Base-by-base conservation (phyloP, 2,329 filamentous ascomycete genomes). In the Fonsecaea pugnacius region DNA sequence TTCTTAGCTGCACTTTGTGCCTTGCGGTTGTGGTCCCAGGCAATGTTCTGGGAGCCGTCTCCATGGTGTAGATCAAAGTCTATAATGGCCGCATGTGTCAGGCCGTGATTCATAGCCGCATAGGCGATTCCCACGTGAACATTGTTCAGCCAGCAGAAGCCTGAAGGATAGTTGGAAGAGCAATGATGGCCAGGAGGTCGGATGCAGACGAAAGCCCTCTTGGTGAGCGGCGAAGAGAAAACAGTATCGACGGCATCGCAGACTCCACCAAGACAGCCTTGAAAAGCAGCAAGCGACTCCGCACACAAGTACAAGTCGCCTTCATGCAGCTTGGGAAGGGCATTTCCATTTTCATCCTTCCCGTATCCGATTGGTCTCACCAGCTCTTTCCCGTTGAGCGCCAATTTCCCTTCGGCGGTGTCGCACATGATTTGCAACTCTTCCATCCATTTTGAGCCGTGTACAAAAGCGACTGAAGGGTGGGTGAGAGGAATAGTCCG, bases 61-160 rank as follows among this genome's bases (percentile, higher is more conserved):
- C 92, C 92, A 72, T 96, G 92, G 72, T 96, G 92, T 24, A 96
- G 82, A 75, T 96, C 92, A 74, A 96, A 94, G 74, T 96, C 92
- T 69, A 96, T 87, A 67, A 96, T 98, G 10, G 92, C 95, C 0
- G 93, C 94, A 75, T 99, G 95, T 0, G 94, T 98, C 32, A 98
- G 80, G 0, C 90, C 92, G 73, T 99, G 90, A 43, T 85, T 85
- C 67, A 94, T 86, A 21, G 91, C 89, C 10, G 89, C 94, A 75
- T 99, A 91, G 76, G 96, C 91, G 69, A 99, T 96, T 0, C 94
- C 95, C 24, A 99, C 91, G 74, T 98, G 94, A 0, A 99, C 92
- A 74, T 99, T 99, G 77, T 99, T 99, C 57, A 99, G 80, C 94
- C 95, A 99, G 79, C 95, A 99, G 75, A 99, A 99, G 0, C 95